A percentile compares a stretch with the other conserved stretches of the same genome.
Evolutionary conservation across 2,329 filamentous ascomycete genomes (phyloP).

Genomic region (Talaromyces islandicus): DNA sequence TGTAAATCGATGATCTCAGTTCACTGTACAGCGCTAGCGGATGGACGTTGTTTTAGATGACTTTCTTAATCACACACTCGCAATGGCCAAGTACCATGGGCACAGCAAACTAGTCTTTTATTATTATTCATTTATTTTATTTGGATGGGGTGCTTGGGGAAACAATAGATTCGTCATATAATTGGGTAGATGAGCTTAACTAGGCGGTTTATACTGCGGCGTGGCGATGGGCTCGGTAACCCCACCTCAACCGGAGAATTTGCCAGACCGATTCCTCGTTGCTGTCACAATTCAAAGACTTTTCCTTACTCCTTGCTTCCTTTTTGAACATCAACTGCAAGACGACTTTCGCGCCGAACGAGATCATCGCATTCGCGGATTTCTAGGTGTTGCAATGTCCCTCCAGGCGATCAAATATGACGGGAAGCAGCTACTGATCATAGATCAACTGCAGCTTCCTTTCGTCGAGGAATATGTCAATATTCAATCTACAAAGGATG

Average conservation of each 20-base stretch:
- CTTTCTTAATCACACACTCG: not conserved
- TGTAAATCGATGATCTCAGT: not conserved
- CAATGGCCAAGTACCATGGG: not conserved
- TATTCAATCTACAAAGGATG: slow-evolving; percentile 51
- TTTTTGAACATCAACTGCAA: not conserved
- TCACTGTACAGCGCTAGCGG: not conserved
- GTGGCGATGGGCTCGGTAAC: not conserved
- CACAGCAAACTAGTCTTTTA: not conserved
- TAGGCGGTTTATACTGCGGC: not conserved
- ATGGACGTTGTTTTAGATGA: not conserved
- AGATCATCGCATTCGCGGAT: not conserved
- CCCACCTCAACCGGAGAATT: not conserved
- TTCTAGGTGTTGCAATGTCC: slow-evolving; percentile 30
- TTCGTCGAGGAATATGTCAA: slow-evolving; percentile 53
- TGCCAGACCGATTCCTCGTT: not conserved
- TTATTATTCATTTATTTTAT: not conserved
- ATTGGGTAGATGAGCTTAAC: not conserved
- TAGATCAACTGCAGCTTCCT: slow-evolving; percentile 59
- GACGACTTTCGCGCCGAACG: not conserved
- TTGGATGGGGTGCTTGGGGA: not conserved
- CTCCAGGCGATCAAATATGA: slow-evolving; percentile 59
- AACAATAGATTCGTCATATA: not conserved
- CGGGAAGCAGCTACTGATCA: slow-evolving; percentile 51
- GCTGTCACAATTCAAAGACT: not conserved
- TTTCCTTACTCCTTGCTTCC: not conserved